phyloP scores from a whole-genome alignment of 441 rosid genomes.

The Hypseocharis bilobata region DNA sequence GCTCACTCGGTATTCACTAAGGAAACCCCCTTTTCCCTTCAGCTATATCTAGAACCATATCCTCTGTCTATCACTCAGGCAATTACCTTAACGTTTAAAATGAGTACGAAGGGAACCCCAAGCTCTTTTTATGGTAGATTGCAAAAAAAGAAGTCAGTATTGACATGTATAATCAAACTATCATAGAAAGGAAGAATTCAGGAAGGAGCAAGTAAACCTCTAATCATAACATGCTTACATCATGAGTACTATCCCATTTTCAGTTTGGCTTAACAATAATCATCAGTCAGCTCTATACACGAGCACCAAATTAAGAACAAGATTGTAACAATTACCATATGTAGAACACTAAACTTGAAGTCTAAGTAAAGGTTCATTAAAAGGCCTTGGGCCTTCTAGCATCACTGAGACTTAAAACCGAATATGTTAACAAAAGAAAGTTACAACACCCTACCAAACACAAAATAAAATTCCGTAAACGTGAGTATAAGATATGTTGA shows the following conservation, averaged over 20 bases:
- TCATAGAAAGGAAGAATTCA: background rate
- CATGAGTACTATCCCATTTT: background rate
- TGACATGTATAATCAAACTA: background rate
- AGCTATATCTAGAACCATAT: background rate
- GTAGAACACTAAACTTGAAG: background rate
- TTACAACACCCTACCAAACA: background rate
- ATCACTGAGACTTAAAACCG: background rate
- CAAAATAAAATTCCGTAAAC: background rate
- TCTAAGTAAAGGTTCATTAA: background rate
- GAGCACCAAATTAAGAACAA: background rate
- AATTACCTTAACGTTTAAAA: background rate
- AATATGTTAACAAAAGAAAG: background rate
- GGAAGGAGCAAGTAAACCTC: background rate
- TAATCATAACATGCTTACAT: background rate
- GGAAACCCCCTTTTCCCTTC: background rate
- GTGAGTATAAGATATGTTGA: background rate
- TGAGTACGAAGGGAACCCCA: background rate
- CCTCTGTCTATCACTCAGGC: background rate
- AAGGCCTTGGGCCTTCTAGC: background rate
- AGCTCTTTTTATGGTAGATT: conserved; percentile 4
- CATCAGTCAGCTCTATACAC: background rate
- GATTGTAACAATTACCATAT: background rate
- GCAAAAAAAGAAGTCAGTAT: background rate
- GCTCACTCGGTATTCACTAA: background rate
- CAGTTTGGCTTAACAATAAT: background rate